phyloP scores from a whole-genome alignment of 495 filamentous ascomycete species.

The Sabuloglossum arenarium region DNA sequence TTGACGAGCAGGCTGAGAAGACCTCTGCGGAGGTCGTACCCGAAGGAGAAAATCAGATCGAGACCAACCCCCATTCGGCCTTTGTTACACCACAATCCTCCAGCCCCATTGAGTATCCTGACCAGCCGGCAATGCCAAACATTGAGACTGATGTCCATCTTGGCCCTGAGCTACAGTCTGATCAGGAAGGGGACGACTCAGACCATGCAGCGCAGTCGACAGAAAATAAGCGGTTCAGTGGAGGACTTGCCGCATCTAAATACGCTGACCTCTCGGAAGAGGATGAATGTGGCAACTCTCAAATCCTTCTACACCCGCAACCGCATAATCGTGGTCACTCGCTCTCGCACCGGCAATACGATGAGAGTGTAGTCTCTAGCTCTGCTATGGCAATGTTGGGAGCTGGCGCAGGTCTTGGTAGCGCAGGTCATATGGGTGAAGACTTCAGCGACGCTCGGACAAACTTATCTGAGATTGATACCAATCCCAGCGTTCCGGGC shows the following conservation, averaged over 20 bases:
- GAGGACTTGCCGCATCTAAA: background rate
- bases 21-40: slow-evolving; percentile 16
- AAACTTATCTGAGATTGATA: slow-evolving; percentile 49
- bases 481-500: slow-evolving; percentile 52
- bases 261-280: background rate
- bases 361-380: slow-evolving; percentile 10
- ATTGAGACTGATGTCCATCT: background rate
- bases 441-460: slow-evolving; percentile 11
- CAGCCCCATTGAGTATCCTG: background rate
- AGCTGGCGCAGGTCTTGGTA: slow-evolving; percentile 3
- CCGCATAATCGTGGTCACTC: slow-evolving; percentile 39
- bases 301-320: slow-evolving; percentile 34
- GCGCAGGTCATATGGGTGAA: background rate
- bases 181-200: background rate
- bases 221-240: background rate
- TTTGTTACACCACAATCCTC: background rate
- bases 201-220: background rate
- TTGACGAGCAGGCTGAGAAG: slow-evolving; percentile 29
- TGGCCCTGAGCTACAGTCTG: background rate
- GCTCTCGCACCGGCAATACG: slow-evolving; percentile 30
- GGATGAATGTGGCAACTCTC: background rate
- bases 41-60: slow-evolving; percentile 8
- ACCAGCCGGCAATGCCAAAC: background rate
- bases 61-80: background rate
- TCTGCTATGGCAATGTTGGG: slow-evolving; percentile 4